A percentile compares a stretch with the other conserved stretches of the same genome.
Evolutionary conservation across 2,329 filamentous ascomycete genomes (phyloP).

Genomic region (Fusarium dlaminii): DNA sequence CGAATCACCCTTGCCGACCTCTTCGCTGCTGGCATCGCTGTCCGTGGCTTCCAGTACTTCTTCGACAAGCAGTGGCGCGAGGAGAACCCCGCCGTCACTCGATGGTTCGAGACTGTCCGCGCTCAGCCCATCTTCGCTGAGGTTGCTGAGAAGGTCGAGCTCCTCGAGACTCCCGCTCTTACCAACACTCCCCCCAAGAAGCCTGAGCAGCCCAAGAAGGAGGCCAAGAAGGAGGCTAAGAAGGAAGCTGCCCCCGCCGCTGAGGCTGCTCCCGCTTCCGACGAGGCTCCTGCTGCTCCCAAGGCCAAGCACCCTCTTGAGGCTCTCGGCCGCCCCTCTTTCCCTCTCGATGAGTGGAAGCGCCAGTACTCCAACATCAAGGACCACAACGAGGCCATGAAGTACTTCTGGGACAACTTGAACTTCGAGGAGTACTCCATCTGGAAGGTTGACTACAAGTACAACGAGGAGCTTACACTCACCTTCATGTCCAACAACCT

Average conservation of each 20-base stretch:
- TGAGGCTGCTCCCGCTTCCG: slow-evolving; percentile 50
- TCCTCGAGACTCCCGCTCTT: slow-evolving; percentile 84
- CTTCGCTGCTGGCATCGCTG: slow-evolving; percentile 81
- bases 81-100: slow-evolving; percentile 83
- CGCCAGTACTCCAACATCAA: slow-evolving; percentile 98
- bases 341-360: slow-evolving; percentile 97
- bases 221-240: slow-evolving; percentile 70
- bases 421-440: slow-evolving; percentile 96
- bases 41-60: slow-evolving; percentile 92
- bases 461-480: slow-evolving; percentile 96
- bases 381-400: slow-evolving; percentile 77
- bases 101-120: slow-evolving; percentile 94
- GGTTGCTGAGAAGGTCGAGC: slow-evolving; percentile 77
- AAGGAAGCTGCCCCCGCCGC: slow-evolving; percentile 48
- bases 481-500: slow-evolving; percentile 99
- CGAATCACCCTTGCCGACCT: slow-evolving; percentile 96
- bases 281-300: slow-evolving; percentile 66
- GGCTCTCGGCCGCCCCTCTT: slow-evolving; percentile 78
- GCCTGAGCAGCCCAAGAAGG: slow-evolving; percentile 74
- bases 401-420: slow-evolving; percentile 98
- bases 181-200: slow-evolving; percentile 79
- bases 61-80: slow-evolving; percentile 90
- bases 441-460: slow-evolving; percentile 97
- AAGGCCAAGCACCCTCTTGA: slow-evolving; percentile 98
- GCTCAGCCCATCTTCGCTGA: slow-evolving; percentile 92